Evolutionary conservation across 306 rosid genomes (phyloP).

Genomic region (Inga oerstediana): DNA sequence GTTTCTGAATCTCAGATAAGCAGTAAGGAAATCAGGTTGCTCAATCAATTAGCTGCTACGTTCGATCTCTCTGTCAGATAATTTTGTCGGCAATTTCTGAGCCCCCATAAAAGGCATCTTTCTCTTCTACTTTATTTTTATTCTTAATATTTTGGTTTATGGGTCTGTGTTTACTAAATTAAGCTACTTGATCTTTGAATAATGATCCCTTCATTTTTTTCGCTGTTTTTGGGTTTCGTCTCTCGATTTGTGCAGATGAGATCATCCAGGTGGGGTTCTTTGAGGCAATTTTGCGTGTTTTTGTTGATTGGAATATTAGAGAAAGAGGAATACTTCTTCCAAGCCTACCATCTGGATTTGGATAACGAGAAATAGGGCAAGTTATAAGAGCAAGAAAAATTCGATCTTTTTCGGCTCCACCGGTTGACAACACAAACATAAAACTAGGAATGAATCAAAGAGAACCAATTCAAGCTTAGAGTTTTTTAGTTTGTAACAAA

Average conservation of each 20-base stretch:
- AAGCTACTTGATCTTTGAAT: too few species aligned
- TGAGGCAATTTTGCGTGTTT: too few species aligned
- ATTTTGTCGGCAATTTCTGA: neutral
- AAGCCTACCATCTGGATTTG: neutral
- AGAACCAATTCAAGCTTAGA: neutral
- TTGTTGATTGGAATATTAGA: too few species aligned
- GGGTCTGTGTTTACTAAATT: too few species aligned
- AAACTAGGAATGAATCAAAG: neutral
- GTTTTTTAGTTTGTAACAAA: neutral
- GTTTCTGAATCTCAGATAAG: neutral
- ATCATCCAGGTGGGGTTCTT: too few species aligned
- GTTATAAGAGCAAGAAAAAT: conserved; percentile 4
- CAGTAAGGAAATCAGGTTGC: neutral
- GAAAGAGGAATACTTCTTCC: too few species aligned
- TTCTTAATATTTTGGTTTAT: too few species aligned
- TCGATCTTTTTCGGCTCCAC: neutral
- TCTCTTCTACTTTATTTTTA: neutral
- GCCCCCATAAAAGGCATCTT: neutral
- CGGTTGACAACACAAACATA: too few species aligned
- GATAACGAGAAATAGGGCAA: conserved; percentile 42
- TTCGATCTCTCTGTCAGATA: neutral
- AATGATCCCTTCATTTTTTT: too few species aligned
- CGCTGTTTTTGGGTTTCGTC: too few species aligned
- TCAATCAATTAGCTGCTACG: neutral
- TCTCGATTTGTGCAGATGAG: too few species aligned